phyloP scores from a whole-genome alignment of 805 yeast species.

The Middelhovenomyces tepae region DNA sequence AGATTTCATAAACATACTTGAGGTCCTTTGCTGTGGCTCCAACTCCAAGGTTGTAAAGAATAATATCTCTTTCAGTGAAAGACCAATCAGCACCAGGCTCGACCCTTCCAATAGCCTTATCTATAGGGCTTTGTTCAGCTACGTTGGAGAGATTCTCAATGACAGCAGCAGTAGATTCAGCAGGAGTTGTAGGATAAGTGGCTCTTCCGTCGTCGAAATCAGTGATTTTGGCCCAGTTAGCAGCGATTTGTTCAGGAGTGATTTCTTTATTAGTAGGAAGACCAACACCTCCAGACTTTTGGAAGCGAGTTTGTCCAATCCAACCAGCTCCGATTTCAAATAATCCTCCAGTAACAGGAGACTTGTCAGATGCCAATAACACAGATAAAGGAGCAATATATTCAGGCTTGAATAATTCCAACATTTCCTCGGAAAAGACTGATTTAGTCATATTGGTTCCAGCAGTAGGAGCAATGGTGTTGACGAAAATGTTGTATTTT shows the following conservation, averaged over 20 bases:
- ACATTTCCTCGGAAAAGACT: constrained; percentile 69
- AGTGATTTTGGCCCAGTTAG: constrained; percentile 55
- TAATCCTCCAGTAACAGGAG: constrained; percentile 67
- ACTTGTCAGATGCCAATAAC: constrained; percentile 63
- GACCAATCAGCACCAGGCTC: constrained; percentile 41
- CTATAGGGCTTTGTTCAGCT: constrained; percentile 28
- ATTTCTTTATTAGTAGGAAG: constrained; percentile 36
- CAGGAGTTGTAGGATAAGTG: constrained; percentile 50
- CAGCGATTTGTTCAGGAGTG: constrained; percentile 62
- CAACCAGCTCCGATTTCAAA: constrained; percentile 96
- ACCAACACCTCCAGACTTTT: constrained; percentile 79
- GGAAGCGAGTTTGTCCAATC: constrained; percentile 93
- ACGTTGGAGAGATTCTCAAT: constrained; percentile 39
- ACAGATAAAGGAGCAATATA: constrained; percentile 88
- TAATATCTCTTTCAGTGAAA: constrained; percentile 61
- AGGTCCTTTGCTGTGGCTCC: constrained; percentile 78
- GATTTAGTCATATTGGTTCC: constrained; percentile 96
- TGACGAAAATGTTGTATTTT: constrained; percentile 62
- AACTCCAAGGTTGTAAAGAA: constrained; percentile 79
- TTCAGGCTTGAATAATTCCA: constrained; percentile 74
- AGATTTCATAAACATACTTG: constrained; percentile 70
- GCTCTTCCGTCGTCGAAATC: constrained; percentile 53
- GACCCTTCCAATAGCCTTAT: constrained; percentile 37
- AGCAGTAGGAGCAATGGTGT: constrained; percentile 93
- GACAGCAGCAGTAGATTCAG: constrained; percentile 75